Conservation (phyloP, 345 rosid species). For the Eucalyptus cloeziana region DNA sequence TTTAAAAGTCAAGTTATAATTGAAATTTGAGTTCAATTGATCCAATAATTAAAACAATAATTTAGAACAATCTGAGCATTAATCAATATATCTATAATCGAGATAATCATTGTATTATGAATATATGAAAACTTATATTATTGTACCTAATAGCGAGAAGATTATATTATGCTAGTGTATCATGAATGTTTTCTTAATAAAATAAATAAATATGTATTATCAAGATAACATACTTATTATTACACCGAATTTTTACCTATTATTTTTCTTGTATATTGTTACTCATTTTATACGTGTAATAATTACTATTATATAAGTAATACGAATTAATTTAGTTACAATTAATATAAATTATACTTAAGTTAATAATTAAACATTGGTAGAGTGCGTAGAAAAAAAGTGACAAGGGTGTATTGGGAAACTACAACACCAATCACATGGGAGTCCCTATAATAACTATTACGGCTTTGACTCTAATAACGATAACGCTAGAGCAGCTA, state of each 20-base stretch:
- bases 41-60: too few species aligned
- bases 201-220: too few species aligned
- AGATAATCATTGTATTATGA: not conserved
- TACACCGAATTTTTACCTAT: not conserved
- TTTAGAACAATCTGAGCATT: not conserved
- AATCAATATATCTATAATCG: too few species aligned
- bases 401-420: not conserved
- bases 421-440: not conserved
- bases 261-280: too few species aligned
- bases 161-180: not conserved
- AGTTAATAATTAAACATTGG: not conserved
- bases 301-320: too few species aligned
- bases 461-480: not conserved
- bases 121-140: too few species aligned
- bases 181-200: too few species aligned
- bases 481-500: not conserved
- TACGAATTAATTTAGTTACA: too few species aligned
- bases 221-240: not conserved
- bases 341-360: too few species aligned
- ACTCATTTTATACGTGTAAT: too few species aligned
- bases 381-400: not conserved
- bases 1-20: too few species aligned
- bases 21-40: not conserved
- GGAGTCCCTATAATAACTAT: not conserved
- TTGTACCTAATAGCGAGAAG: not conserved